Evolutionary conservation across 1,284 basidiomycete species (phyloP).

Genomic region (Thelephora terrestris): DNA sequence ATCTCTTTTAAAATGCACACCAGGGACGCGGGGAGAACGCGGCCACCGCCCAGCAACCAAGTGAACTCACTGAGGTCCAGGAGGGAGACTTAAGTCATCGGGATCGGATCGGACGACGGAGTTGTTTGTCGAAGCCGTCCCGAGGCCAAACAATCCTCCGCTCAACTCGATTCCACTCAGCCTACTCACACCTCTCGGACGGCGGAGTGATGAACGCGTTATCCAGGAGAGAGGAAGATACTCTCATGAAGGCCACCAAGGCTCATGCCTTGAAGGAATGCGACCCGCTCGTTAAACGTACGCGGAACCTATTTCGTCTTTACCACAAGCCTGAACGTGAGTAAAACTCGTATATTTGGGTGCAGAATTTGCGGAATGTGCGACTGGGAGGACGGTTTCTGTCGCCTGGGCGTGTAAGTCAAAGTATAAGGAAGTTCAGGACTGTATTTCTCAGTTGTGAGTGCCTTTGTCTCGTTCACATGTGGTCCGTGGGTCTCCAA

Average conservation of each 20-base stretch:
- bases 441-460: conserved; percentile 77
- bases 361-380: conserved; percentile 78
- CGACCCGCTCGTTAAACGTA: conserved; percentile 68
- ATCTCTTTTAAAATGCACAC: no score
- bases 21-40: no score
- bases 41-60: no score
- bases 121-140: no score
- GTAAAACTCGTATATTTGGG: conserved; percentile 2
- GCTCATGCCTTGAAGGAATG: conserved; percentile 72
- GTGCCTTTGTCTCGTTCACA: conserved; percentile 21
- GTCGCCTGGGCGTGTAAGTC: conserved; percentile 76
- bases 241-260: conserved; percentile 75
- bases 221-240: conserved; percentile 83
- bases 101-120: no score
- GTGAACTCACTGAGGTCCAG: no score
- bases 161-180: background rate
- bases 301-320: conserved; percentile 5
- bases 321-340: background rate
- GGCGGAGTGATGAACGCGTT: conserved; percentile 61
- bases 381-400: conserved; percentile 71
- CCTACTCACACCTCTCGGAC: background rate
- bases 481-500: background rate
- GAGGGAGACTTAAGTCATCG: no score
- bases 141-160: no score
- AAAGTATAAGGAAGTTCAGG: conserved; percentile 62